A percentile compares a stretch with the other conserved stretches of the same genome.
Conservation (phyloP, 345 rosid genomes). For the Euphorbia pulcherrima region DNA sequence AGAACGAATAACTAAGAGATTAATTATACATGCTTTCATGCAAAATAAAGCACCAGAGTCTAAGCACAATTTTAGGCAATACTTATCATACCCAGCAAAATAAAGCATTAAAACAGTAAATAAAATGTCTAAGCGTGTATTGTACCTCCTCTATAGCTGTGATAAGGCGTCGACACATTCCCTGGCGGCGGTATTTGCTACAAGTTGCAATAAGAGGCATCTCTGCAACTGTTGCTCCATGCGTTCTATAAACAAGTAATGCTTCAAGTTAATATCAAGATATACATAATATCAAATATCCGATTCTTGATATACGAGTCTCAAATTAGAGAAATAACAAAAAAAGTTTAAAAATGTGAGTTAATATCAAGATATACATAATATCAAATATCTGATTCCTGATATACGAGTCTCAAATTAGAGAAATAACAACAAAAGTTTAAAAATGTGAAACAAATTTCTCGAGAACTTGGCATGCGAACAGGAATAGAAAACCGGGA, state of each 20-base stretch:
- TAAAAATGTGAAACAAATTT: background rate
- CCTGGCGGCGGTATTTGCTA: constrained; percentile 77
- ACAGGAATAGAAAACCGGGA: background rate
- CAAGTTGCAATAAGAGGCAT: constrained; percentile 98
- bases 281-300: background rate
- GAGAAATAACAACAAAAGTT: background rate
- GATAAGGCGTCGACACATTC: constrained; percentile 83
- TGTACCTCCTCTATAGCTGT: constrained; percentile 79
- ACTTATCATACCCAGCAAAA: background rate
- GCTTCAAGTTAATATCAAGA: constrained; percentile 9
- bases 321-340: background rate
- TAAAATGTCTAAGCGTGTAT: background rate
- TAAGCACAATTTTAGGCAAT: background rate
- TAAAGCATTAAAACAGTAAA: constrained; percentile 2
- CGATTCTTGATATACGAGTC: no score
- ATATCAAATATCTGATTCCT: no score
- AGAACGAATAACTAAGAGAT: background rate
- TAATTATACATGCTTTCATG: background rate
- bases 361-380: no score
- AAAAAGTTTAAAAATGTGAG: background rate
- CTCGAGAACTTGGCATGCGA: background rate
- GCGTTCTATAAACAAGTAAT: constrained; percentile 51
- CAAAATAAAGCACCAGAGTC: background rate
- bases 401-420: background rate
- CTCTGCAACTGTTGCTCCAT: constrained; percentile 82